Conservation (phyloP, 345 rosid genomes). For the Populus davidiana region DNA sequence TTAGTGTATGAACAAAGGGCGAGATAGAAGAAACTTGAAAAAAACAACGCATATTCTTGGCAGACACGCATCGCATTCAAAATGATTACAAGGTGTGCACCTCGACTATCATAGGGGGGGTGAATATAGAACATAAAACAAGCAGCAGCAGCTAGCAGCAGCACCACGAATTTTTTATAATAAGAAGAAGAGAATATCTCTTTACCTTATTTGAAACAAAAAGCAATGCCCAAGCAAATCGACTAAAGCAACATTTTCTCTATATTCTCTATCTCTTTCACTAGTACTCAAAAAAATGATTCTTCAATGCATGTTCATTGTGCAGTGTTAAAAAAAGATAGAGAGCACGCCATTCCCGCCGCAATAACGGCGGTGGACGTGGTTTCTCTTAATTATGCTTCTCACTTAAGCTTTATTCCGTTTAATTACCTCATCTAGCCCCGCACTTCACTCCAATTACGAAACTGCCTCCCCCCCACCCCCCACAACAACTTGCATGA, state of each 20-base stretch:
- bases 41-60: neutral
- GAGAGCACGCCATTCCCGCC: conserved; percentile 80
- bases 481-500: conserved; percentile 30
- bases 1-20: too few species aligned
- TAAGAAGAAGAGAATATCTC: neutral
- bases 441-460: conserved; percentile 33
- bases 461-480: conserved; percentile 26
- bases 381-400: conserved; percentile 15
- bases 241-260: neutral
- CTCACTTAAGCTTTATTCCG: neutral
- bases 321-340: conserved; percentile 12
- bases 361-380: conserved; percentile 66
- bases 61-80: conserved; percentile 13
- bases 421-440: conserved; percentile 16
- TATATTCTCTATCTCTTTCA: neutral
- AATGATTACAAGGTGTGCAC: conserved; percentile 12
- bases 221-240: neutral
- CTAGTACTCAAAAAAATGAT: neutral
- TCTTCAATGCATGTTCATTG: neutral
- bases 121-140: conserved; percentile 29
- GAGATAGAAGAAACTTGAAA: neutral
- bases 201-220: neutral
- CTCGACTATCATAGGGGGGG: conserved; percentile 5
- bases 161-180: neutral
- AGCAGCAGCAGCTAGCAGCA: neutral